Conservation (phyloP, 306 rosid genomes). For the Cicer bijugum region DNA sequence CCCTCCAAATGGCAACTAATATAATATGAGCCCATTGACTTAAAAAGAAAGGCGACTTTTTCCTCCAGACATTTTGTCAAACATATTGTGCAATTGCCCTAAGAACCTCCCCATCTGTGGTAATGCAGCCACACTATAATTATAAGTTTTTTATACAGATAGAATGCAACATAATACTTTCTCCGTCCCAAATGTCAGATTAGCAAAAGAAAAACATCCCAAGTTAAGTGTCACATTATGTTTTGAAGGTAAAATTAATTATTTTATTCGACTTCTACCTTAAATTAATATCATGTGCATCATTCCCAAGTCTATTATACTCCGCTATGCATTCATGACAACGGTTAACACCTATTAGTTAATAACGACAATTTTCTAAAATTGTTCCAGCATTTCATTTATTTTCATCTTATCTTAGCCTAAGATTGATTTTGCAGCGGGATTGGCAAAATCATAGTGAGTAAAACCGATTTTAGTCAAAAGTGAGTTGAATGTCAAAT, state of each 20-base stretch:
- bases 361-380: background rate
- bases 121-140: background rate
- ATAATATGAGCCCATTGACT: background rate
- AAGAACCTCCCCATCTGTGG: background rate
- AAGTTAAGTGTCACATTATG: background rate
- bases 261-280: background rate
- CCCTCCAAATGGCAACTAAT: background rate
- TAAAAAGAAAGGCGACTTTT: background rate
- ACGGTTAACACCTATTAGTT: background rate
- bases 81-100: background rate
- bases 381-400: too few species aligned
- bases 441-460: too few species aligned
- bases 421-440: too few species aligned
- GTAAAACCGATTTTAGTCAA: too few species aligned
- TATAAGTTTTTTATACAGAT: background rate
- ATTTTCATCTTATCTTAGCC: too few species aligned
- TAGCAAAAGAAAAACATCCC: background rate
- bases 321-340: background rate
- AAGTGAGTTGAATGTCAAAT: too few species aligned
- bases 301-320: background rate
- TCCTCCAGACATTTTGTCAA: constrained; percentile 20
- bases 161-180: background rate
- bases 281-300: background rate
- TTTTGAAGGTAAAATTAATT: background rate
- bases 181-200: background rate